A percentile compares a stretch with the other conserved stretches of the same genome.
phyloP scores from a whole-genome alignment of 2,329 filamentous ascomycete genomes.

The Talaromyces sp. region DNA sequence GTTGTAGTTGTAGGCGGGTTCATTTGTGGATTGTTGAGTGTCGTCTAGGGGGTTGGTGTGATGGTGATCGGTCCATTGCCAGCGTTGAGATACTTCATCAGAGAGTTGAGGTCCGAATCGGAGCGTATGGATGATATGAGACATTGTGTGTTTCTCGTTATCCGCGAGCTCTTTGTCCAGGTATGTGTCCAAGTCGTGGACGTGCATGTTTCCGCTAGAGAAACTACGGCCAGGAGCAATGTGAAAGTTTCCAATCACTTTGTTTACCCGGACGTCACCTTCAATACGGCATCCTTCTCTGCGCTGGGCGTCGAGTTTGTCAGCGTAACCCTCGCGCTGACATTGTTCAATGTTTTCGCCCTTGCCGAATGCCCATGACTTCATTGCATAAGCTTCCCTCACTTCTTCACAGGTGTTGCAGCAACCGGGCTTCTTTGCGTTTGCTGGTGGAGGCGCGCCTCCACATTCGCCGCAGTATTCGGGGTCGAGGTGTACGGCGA shows the following conservation, averaged over 20 bases:
- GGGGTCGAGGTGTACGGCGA: constrained; percentile 76
- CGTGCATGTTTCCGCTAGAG: constrained; percentile 94
- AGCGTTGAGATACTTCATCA: constrained; percentile 58
- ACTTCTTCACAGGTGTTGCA: constrained; percentile 98
- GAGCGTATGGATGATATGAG: constrained; percentile 81
- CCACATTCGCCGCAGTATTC: constrained; percentile 93
- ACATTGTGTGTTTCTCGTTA: constrained; percentile 75
- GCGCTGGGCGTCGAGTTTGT: constrained; percentile 81
- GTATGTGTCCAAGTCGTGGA: constrained; percentile 96
- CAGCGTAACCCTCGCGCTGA: constrained; percentile 86
- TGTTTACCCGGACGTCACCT: constrained; percentile 90
- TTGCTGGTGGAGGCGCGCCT: constrained; percentile 70
- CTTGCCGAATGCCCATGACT: constrained; percentile 89
- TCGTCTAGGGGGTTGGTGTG: constrained; percentile 80
- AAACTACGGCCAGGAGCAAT: constrained; percentile 94
- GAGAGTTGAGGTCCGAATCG: constrained; percentile 92
- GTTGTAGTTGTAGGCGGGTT: constrained; percentile 93
- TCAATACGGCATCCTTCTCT: constrained; percentile 93
- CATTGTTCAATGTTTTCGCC: constrained; percentile 95
- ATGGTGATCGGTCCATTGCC: constrained; percentile 85
- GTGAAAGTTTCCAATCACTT: constrained; percentile 98
- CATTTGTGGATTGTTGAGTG: constrained; percentile 70
- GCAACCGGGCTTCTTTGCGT: constrained; percentile 76
- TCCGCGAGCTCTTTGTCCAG: constrained; percentile 63
- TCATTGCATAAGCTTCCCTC: constrained; percentile 83